Evolutionary conservation across 176 grass and related monocot species (phyloP), one percentile per base, ranked within the genome.

Genomic region (Hsuehochloa calcarea): DNA sequence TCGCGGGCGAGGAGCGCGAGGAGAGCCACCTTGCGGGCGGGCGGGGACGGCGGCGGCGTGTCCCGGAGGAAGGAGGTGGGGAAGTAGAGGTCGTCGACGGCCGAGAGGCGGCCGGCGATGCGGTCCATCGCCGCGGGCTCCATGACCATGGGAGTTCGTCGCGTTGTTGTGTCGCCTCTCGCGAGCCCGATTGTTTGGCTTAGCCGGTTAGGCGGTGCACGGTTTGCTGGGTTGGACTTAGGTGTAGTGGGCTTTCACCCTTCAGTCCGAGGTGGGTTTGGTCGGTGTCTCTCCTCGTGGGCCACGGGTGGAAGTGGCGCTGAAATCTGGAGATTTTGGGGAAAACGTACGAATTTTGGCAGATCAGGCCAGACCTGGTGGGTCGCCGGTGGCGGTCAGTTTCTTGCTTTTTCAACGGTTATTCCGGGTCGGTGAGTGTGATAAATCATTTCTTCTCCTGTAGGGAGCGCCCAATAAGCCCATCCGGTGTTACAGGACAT

Each of bases 11-110:
- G 89, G 13, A 98, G 95, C 12, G 89, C 85, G 65, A 87, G 82
- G 19, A 95, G 96, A 13, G 87, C 80, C 9, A 76, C 80, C 63
- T 79, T 82, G 40, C 93, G 87, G 5, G 12, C 22, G 13, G 79
- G 9, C 25, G 70, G 15, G 38, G 85, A n/a, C 6, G 84, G 82
- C 27, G 83, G 75, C 2, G 89, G 35, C 26, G 51, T 59, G 67
- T 68, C 5, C 67, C 77, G 87, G 91, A 81, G 85, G 82, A 94
- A 75, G 87, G 92, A 51, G 69, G 93, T 82, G 27, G 93, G 95
- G 75, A 89, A 98, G 82, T 98, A 98, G 68, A 98, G 95, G 34
- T 63, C 91, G 13, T 98, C 93, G 5, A 95, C 72, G 86, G 77
- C 67, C 63, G 95, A 88, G 44, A 98, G 95, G 20, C 95, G 92